These are phyloP conservation scores for Lepidium campestre DNA, from an alignment of 441 rosid genomes.

Conservation along the genomic window DNA sequence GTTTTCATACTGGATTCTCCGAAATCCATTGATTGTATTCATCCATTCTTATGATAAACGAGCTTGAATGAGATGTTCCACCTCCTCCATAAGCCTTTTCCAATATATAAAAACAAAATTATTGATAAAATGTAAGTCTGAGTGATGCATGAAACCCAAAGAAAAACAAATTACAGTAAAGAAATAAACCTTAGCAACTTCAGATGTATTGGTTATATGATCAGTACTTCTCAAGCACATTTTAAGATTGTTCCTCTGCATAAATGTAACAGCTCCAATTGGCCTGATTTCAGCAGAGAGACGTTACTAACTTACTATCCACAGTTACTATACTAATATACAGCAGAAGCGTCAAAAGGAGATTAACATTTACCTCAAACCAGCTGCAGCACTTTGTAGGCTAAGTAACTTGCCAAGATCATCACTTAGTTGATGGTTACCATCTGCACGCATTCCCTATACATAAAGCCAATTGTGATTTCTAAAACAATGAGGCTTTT, in stretches of 20 bases:
- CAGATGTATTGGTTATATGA: conserved; percentile 49
- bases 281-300: conserved; percentile 45
- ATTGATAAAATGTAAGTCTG: neutral
- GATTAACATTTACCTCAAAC: conserved; percentile 47
- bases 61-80: conserved; percentile 60
- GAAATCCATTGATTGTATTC: conserved; percentile 69
- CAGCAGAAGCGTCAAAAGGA: neutral
- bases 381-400: conserved; percentile 58
- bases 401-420: conserved; percentile 67
- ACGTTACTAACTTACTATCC: neutral
- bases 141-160: neutral
- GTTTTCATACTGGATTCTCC: conserved; percentile 8
- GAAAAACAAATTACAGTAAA: neutral
- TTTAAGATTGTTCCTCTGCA: conserved; percentile 64
- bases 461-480: neutral
- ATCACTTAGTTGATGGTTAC: conserved; percentile 46
- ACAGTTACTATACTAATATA: neutral
- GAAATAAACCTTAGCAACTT: conserved; percentile 67
- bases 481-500: neutral
- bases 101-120: neutral
- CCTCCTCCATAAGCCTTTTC: conserved; percentile 83
- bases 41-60: conserved; percentile 80
- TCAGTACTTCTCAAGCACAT: conserved; percentile 77
- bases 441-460: conserved; percentile 75
- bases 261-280: conserved; percentile 65